Evolutionary conservation across 495 filamentous ascomycete genomes (phyloP), one percentile per base, ranked within the genome.

Genomic region (Cercophora sp.): DNA sequence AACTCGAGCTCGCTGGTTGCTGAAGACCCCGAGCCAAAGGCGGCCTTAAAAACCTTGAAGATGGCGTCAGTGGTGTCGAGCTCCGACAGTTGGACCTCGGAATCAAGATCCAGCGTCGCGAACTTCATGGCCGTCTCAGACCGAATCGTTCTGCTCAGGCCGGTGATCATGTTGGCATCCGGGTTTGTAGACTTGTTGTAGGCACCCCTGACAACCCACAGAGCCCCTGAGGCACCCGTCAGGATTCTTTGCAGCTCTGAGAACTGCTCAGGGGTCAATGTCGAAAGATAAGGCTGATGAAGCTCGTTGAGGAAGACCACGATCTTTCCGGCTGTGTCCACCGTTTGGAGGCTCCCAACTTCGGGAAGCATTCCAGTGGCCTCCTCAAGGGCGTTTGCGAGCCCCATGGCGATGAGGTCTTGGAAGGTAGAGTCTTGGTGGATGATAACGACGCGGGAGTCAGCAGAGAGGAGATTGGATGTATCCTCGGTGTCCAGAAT

Each of bases 121-220:
- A 79, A 76, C 35, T 74, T 77, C 18, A 78, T 63, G 15, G 73
- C 55, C 0, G 74, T 72, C 58, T 83, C 79, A 0, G 78, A 79
- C 0, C 78, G 75, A 48, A 81, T 71, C 24, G 74, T 78, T 24
- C 79, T 64, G 40, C 73, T 73, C 8, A 81, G 52, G 36, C 79
- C 79, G 10, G 71, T 64, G n/a, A 77, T 64, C 73, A 82, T 80
- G 55, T 79, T 75, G 23, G 70, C 63, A 24, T 80, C 70, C 13
- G 79, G 78, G 19, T 63, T 68, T 1, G 68, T 62, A 2, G 64
- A 65, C 39, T 69, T 66, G 5, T 62, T 58, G 47, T 72, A 71
- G 0, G 71, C 75, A 15, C 75, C 72, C 8, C 69, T 66, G 43
- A 77, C 76, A 19, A 78, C 70, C 79, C 79, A 83, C 9, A 83